Base-by-base conservation (phyloP, 2,329 filamentous ascomycete genomes). In the Pyrenophora tritici-repentis region DNA sequence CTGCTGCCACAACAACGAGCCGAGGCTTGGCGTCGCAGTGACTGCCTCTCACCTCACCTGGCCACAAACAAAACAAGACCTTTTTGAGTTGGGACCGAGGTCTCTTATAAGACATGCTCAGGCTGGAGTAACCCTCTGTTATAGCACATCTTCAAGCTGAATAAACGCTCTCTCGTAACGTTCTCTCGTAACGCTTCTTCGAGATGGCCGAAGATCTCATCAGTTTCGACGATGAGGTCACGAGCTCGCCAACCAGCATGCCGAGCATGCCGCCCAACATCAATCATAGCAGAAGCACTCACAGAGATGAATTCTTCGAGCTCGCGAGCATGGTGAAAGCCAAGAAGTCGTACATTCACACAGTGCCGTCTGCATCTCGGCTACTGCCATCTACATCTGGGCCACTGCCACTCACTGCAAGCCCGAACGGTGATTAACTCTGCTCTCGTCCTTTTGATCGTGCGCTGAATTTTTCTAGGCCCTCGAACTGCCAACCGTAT, bases 251-350 rank as follows among this genome's bases (percentile, higher is more conserved):
- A 3, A 26, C 12, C 8, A 10, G 31, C 32, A 32, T 45, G 7
- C n/a, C 13, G 6, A n/a, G 6, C 1, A 16, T 37, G 6, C n/a
- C 16, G 3, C 3, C 33, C 29, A 12, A 24, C 5, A 2, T 45
- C 17, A 47, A 26, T 4, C 18, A 32, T n/a, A 10, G 22, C 32
- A 43, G 41, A 14, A 13, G 29, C 4, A 4, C 16, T 12, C 42
- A 47, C 5, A 47, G 16, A 13, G 62, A 66, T 35, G 63, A 56
- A 36, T 65, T 66, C 44, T 56, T 50, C 6, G 58, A 44, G 13
- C 60, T 66, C 8, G 24, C 57, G 6, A 22, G 10, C 14, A 39
- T 65, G 6, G 61, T 65, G 62, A 57, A 45, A 39, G 57, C 49
- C 4, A 63, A 65, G 53, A 58, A 56, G 42, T 36, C 58, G 0